Conservation (phyloP, 1,284 basidiomycete species). For the Golubevia sp. region DNA sequence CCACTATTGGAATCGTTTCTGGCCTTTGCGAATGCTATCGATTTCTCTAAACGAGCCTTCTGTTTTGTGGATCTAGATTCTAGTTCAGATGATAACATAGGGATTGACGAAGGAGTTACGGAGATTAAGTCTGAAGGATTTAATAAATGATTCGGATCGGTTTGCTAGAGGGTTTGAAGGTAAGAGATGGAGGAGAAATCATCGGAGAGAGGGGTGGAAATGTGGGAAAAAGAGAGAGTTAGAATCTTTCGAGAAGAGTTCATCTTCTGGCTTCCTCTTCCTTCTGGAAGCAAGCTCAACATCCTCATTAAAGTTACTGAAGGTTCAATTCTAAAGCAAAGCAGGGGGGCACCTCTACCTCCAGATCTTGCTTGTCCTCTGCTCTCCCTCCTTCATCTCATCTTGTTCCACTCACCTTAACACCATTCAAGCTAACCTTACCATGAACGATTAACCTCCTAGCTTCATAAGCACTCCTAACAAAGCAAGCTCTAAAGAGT, state of each 20-base stretch:
- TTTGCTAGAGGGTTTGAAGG: constrained; percentile 68
- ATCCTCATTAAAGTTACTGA: no score
- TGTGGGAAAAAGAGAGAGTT: neutral
- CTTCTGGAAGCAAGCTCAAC: neutral
- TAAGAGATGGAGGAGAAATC: neutral
- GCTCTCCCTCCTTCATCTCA: no score
- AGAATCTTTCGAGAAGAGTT: no score
- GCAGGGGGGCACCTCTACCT: no score
- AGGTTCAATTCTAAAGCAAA: no score
- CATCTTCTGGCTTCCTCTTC: no score
- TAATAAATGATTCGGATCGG: constrained; percentile 83
- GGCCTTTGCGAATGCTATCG: constrained; percentile 24
- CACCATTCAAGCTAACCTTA: constrained; percentile 85
- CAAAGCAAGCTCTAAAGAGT: constrained; percentile 89
- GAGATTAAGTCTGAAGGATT: constrained; percentile 93
- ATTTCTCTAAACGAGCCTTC: constrained; percentile 20
- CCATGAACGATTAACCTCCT: constrained; percentile 84
- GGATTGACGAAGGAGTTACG: constrained; percentile 80
- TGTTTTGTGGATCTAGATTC: constrained; percentile 9
- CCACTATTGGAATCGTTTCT: constrained; percentile 34
- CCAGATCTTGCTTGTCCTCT: no score
- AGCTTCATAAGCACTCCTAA: constrained; percentile 86
- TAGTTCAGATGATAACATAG: constrained; percentile 65
- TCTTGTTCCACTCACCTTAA: constrained; percentile 69
- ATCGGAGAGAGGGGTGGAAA: neutral